Conservation (phyloP, 1,139 yeast species). For the Blastobotrys elegans region DNA sequence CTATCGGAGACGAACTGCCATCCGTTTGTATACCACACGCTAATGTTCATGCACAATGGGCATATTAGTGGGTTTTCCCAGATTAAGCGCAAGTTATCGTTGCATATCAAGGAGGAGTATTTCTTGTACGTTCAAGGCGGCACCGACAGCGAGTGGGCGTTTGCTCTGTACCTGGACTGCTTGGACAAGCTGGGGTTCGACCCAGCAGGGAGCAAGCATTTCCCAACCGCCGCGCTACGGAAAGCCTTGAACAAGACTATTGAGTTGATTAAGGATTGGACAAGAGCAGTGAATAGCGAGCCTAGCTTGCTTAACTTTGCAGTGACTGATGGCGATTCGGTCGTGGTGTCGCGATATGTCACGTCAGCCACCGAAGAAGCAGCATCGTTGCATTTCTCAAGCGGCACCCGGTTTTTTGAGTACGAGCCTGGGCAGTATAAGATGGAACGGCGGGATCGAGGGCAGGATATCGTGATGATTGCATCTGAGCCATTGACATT, state of each 20-base stretch:
- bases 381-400: slow-evolving; percentile 89
- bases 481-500: slow-evolving; percentile 96
- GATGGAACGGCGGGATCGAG: slow-evolving; percentile 89
- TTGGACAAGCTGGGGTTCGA: slow-evolving; percentile 70
- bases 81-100: slow-evolving; percentile 68
- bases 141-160: slow-evolving; percentile 93
- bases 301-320: slow-evolving; percentile 92
- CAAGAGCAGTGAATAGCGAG: slow-evolving; percentile 46
- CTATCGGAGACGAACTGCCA: slow-evolving; percentile 93
- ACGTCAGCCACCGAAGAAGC: slow-evolving; percentile 91
- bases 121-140: slow-evolving; percentile 83
- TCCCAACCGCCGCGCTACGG: slow-evolving; percentile 57
- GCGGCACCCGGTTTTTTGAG: slow-evolving; percentile 88
- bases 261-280: slow-evolving; percentile 67
- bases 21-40: slow-evolving; percentile 76
- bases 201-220: slow-evolving; percentile 44
- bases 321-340: slow-evolving; percentile 87
- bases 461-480: slow-evolving; percentile 92
- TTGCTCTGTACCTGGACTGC: slow-evolving; percentile 80
- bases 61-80: slow-evolving; percentile 69
- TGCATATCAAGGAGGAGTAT: slow-evolving; percentile 68
- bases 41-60: slow-evolving; percentile 98
- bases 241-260: slow-evolving; percentile 71
- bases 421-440: slow-evolving; percentile 78
- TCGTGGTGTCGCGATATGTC: slow-evolving; percentile 82